Evolutionary conservation across 2,329 filamentous ascomycete species (phyloP), one percentile per base, ranked within the genome.

Genomic region (Alternaria tenuissima): DNA sequence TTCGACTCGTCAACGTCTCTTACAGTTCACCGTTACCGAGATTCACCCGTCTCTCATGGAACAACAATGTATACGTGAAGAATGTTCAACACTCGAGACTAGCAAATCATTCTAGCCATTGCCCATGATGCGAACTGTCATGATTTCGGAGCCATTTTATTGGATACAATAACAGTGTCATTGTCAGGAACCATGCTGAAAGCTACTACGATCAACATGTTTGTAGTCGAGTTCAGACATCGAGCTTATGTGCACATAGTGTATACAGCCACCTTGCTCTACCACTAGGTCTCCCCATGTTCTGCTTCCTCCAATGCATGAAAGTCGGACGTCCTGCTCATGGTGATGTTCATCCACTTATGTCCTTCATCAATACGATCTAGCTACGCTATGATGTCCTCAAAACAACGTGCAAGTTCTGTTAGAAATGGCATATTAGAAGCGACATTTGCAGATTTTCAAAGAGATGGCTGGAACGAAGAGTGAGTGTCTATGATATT

Each of bases 1-100:
- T 34, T 56, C 64, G 57, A 70, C 61, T 66, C 62, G 62, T 64
- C 55, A 20, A n/a, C 38, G 38, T 41, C 18, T 41, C 38, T 5
- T 18, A 22, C 12, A 41, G 18, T 41, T 14, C 34, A 32, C 32
- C 32, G 36, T 49, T 49, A 24, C 46, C 46, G 46, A 49, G 14
- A 49, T 49, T 49, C 32, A 4, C 46, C 46, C 46, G 32, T 38
- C 20, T 34, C 7, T 4, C 14, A 26, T 36, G 20, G 16, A 7
- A 38, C 18, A 2, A 48, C 12, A 16, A 22, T 38, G 30, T 24
- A 26, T 18, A 38, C 16, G 34, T 48, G 18, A 18, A 14, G 34
- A 24, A n/a, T 12, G 20, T 22, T 11, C 8, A 24, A 20, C 6
- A 41, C 9, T 24, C 39, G 3, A 24, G 20, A 24, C 6, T 24